Percentiles rank a stretch among this genome's conserved stretches.
Conservation (phyloP, 2,329 filamentous ascomycete species). For the Aquanectria penicillioides region DNA sequence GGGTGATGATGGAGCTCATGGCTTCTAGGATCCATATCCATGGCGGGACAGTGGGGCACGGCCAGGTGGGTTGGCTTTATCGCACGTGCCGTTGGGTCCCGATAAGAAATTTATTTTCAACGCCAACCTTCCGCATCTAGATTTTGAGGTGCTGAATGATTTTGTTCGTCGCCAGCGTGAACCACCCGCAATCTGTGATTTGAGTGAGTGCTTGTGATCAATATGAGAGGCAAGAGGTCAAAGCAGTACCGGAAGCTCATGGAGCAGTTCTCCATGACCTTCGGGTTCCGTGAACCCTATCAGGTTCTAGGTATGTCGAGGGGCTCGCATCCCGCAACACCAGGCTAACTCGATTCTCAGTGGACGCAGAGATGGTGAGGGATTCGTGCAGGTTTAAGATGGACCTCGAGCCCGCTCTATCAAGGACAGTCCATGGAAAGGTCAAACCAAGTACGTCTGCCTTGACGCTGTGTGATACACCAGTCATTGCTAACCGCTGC, state of each 20-base stretch:
- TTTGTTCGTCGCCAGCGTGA: background rate
- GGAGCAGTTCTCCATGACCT: slow-evolving; percentile 87
- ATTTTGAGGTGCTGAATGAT: slow-evolving; percentile 20
- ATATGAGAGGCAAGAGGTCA: slow-evolving; percentile 62
- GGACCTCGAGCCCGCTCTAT: slow-evolving; percentile 80
- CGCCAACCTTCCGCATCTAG: slow-evolving; percentile 14
- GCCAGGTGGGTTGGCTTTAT: slow-evolving; percentile 39
- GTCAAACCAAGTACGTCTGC: slow-evolving; percentile 77
- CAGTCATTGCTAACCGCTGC: slow-evolving; percentile 32
- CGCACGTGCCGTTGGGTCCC: slow-evolving; percentile 45
- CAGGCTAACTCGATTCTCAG: slow-evolving; percentile 51
- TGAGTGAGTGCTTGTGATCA: slow-evolving; percentile 28
- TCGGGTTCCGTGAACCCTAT: slow-evolving; percentile 93
- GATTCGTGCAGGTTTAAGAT: slow-evolving; percentile 89
- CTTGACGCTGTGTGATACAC: background rate
- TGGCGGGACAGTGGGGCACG: slow-evolving; percentile 17
- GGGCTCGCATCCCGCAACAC: slow-evolving; percentile 3
- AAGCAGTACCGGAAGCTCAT: slow-evolving; percentile 82
- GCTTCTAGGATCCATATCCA: background rate
- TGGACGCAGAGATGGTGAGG: slow-evolving; percentile 86
- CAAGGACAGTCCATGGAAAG: slow-evolving; percentile 86
- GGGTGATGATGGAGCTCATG: slow-evolving; percentile 3
- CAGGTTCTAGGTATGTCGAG: slow-evolving; percentile 76
- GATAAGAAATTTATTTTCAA: slow-evolving; percentile 55
- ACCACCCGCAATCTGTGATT: background rate